These are phyloP conservation scores for Albugo laibachii DNA, from an alignment of 352 stramenopile genomes.

Conservation along the genomic window DNA sequence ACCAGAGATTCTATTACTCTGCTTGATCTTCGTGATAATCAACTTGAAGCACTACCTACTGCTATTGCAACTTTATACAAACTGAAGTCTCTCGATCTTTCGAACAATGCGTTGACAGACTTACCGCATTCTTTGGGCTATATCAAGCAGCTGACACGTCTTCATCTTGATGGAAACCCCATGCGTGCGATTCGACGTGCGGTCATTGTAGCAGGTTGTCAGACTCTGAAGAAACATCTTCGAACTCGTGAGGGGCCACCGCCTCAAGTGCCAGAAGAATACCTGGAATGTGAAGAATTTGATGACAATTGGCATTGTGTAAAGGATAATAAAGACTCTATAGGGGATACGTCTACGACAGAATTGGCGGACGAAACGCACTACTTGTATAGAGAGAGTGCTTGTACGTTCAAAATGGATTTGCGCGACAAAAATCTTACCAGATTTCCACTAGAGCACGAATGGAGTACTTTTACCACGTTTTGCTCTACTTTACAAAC, in stretches of 20 bases:
- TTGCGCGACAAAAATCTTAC: slow-evolving; percentile 9
- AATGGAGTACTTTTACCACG: slow-evolving; percentile 8
- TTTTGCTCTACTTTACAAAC: slow-evolving; percentile 33
- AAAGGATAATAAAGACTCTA: slow-evolving; percentile 1
- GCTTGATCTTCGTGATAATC: slow-evolving; percentile 68
- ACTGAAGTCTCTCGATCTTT: slow-evolving; percentile 64
- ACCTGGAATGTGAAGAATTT: slow-evolving; percentile 37
- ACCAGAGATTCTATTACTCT: slow-evolving; percentile 46
- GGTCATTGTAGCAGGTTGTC: slow-evolving; percentile 37
- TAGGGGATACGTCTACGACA: no score
- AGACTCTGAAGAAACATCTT: slow-evolving; percentile 69
- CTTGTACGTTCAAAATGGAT: slow-evolving; percentile 17
- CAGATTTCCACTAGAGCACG: slow-evolving; percentile 19
- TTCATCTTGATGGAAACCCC: slow-evolving; percentile 57
- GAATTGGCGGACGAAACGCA: not conserved
- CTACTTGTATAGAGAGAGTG: slow-evolving; percentile 31
- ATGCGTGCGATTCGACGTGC: slow-evolving; percentile 46
- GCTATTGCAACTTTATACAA: slow-evolving; percentile 31
- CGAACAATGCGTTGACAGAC: slow-evolving; percentile 65
- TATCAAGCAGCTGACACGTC: slow-evolving; percentile 53
- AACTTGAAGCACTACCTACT: slow-evolving; percentile 26
- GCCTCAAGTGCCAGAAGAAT: slow-evolving; percentile 39
- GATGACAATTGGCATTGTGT: slow-evolving; percentile 25
- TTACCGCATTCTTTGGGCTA: slow-evolving; percentile 57
- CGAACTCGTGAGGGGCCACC: slow-evolving; percentile 40